Base-by-base conservation (phyloP, 2,329 filamentous ascomycete genomes). In the Bipolaris cookei region DNA sequence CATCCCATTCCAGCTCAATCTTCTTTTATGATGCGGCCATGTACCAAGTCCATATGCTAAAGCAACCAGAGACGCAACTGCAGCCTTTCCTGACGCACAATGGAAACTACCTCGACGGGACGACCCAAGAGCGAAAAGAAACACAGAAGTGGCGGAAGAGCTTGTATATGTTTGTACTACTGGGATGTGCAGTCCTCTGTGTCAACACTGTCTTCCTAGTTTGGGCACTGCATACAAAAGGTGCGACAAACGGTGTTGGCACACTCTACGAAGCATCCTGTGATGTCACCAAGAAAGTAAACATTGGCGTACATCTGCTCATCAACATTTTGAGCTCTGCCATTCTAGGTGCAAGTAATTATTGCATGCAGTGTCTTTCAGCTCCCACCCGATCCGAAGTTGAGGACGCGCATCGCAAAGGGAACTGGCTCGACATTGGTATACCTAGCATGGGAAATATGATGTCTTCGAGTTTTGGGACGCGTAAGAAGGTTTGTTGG, bases 341-440 rank as follows among this genome's bases (percentile, higher is more conserved):
- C 2, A 16, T 43, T 4, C 8, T 30, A 30, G 23, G 11, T 28
- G 41, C 21, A 8, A 43, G 41, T 7, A 43, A 43, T 11, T 43
- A 43, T 4, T 25, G 21, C 23, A 84, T 84, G 80, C 83, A 86
- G 57, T 74, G 79, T 18, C 67, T 86, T 11, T 78, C 71, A 11
- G 77, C 82, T 0, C 83, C 84, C 0, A 84, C 80, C 0, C 70
- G 84, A 21, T 56, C 65, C 7, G 81, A 85, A 38, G 67, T 85
- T 10, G 79, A 86, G 45, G 61, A 59, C 13, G 82, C 81, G 0
- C 84, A 86, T 68, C 47, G 59, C 0, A 60, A 65, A 44, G 68
- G 73, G 3, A 67, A 62, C 7, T 54, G 54, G 46, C 44, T 62
- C n/a, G 67, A 70, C 35, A 60, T 70, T 32, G 67, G 67, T 4